Base-by-base conservation (phyloP, 169 alveolate genomes). In the Eimeria sp. region DNA sequence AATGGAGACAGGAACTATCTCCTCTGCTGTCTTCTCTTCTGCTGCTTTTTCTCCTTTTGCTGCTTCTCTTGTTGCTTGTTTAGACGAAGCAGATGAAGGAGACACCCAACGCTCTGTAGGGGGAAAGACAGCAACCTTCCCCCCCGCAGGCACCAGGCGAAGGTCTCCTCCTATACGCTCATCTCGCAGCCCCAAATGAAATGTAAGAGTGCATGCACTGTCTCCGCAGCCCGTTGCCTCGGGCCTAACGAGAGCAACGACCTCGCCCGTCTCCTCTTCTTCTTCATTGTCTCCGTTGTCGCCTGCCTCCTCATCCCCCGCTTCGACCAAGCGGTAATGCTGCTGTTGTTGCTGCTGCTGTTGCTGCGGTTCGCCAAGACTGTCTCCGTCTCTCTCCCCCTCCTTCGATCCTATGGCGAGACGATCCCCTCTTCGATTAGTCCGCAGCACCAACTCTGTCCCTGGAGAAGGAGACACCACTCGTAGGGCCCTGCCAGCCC, bases 161-260 rank as follows among this genome's bases (percentile, higher is more conserved):
- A 82, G 10, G 57, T 82, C 90, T 25, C 90, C 90, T 16, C 90
- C 90, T 27, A 10, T 20, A 27, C 70, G 27, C 73, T 40, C 47
- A 65, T 82, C 90, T 25, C 90, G 49, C 11, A 51, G 72, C 27
- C 90, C 90, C 73, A 82, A 82, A 25, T 82, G 73, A 51, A 82
- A 82, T 72, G 75, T 82, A 25, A 82, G 90, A 13, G 90, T 82
- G 72, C 90, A 82, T 27, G 90, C 54, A 7, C 45, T 40, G 34
- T 47, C 57, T n/a, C 51, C 22, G 51, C 90, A 82, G 75, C 90
- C 90, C 16, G 47, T 20, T 20, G 34, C 73, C 49, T 82, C 73
- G 20, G 90, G 73, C 10, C 25, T 9, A 30, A 82, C 75, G 25
- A 82, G 73, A 6, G 90, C 90, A 25, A n/a, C 30, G 5, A 82